Evolutionary conservation across 140 eudicot genomes (phyloP).

Genomic region (Senecio squalidus): DNA sequence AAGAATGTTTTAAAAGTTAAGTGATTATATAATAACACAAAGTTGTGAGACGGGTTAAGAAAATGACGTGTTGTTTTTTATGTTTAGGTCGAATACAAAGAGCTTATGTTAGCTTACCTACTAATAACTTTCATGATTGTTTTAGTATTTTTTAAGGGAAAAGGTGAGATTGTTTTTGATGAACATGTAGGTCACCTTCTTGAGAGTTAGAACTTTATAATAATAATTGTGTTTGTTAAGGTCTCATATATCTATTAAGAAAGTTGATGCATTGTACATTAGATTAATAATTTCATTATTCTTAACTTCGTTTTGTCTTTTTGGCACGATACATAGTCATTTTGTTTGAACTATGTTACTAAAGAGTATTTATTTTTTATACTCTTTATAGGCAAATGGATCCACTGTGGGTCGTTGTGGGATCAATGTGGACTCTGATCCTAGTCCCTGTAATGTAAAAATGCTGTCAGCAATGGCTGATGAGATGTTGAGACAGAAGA

Average conservation of each 20-base stretch:
- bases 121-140: neutral
- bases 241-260: constrained; percentile 7
- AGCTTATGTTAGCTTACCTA: too few relatives aligned
- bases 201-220: constrained; percentile 9
- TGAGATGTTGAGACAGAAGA: constrained; percentile 84
- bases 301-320: neutral
- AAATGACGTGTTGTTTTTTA: neutral
- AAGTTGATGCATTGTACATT: constrained; percentile 7
- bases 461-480: constrained; percentile 60
- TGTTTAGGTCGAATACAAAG: too few relatives aligned
- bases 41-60: neutral
- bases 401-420: constrained; percentile 61
- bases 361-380: neutral
- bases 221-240: constrained; percentile 12
- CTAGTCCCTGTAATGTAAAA: constrained; percentile 68
- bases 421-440: constrained; percentile 61
- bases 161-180: constrained; percentile 1
- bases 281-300: constrained; percentile 4
- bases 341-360: neutral
- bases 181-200: constrained; percentile 17
- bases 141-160: too few relatives aligned
- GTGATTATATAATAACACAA: neutral
- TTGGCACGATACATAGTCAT: constrained; percentile 16
- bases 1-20: neutral
- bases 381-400: constrained; percentile 65